Evolutionary conservation across 352 stramenopile genomes (phyloP).

Genomic region (Phytophthora agathidicida): DNA sequence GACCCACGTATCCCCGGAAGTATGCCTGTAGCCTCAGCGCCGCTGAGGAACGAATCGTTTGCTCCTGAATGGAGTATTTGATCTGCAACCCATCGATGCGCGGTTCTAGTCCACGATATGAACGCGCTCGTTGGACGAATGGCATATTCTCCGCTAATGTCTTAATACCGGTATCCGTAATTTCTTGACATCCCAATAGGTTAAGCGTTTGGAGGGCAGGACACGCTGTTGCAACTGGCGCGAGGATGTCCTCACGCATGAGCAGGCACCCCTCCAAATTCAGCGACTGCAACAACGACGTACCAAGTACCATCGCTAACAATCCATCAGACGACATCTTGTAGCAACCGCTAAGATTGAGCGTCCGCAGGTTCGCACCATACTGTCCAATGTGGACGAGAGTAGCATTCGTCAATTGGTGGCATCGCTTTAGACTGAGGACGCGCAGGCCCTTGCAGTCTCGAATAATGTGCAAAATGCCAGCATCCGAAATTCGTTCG

Average conservation of each 20-base stretch:
- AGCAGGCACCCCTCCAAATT: constrained; percentile 71
- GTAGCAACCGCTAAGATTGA: constrained; percentile 73
- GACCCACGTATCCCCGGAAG: constrained; percentile 60
- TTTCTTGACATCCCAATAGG: constrained; percentile 76
- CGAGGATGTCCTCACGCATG: constrained; percentile 78
- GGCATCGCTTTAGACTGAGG: constrained; percentile 64
- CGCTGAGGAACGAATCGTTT: constrained; percentile 74
- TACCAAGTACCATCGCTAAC: constrained; percentile 54
- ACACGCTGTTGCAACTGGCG: constrained; percentile 53
- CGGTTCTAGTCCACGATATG: constrained; percentile 71
- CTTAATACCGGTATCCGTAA: constrained; percentile 70
- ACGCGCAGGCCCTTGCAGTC: constrained; percentile 63
- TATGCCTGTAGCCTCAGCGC: constrained; percentile 74
- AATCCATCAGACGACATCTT: constrained; percentile 62
- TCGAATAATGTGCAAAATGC: constrained; percentile 50
- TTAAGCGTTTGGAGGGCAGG: constrained; percentile 71
- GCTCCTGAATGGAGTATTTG: constrained; percentile 78
- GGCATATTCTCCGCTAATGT: constrained; percentile 76
- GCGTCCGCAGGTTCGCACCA: constrained; percentile 45
- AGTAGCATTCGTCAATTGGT: constrained; percentile 60
- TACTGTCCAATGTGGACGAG: constrained; percentile 58
- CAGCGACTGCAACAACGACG: constrained; percentile 59
- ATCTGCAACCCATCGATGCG: constrained; percentile 52
- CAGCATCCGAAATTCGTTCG: constrained; percentile 55
- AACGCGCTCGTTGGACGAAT: constrained; percentile 59